Conservation (phyloP, 2,329 filamentous ascomycete genomes). For the Leptographium flavum region DNA sequence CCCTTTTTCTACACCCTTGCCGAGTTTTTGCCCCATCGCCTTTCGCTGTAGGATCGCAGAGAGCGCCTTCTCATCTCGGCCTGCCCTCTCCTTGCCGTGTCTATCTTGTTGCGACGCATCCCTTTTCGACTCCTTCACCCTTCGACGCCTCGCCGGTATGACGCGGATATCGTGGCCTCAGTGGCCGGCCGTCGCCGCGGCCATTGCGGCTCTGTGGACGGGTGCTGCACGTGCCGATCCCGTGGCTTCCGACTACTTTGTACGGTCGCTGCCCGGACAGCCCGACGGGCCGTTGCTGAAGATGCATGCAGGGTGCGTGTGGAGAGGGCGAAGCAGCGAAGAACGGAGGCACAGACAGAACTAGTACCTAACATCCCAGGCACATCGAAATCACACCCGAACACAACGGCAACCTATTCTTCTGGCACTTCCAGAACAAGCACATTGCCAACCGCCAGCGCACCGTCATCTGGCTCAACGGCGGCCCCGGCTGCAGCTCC, state of each 20-base stretch:
- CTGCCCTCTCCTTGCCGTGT: no score
- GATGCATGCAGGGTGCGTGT: conserved; percentile 90
- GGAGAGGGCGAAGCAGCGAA: background rate
- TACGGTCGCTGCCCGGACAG: conserved; percentile 70
- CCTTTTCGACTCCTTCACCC: no score
- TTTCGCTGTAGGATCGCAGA: no score
- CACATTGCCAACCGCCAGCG: conserved; percentile 87
- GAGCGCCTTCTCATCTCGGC: no score
- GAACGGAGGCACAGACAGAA: conserved; percentile 3
- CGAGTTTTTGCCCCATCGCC: no score
- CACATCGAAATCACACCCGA: conserved; percentile 82
- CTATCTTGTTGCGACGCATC: no score
- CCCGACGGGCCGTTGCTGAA: conserved; percentile 69
- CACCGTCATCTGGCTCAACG: conserved; percentile 94
- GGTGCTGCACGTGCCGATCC: conserved; percentile 23
- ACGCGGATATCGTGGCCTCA: conserved; percentile 11
- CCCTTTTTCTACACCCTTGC: no score
- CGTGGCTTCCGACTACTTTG: conserved; percentile 76
- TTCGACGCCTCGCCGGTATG: background rate
- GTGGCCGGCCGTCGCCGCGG: conserved; percentile 18
- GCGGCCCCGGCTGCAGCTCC: conserved; percentile 90
- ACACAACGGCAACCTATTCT: conserved; percentile 88
- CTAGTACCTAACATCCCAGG: conserved; percentile 26
- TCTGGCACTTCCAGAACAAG: conserved; percentile 94
- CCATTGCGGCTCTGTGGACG: conserved; percentile 25